Percentiles rank a stretch among this genome's conserved stretches.
Conservation (phyloP, 2,329 filamentous ascomycete species). For the Apiospora malaysiana region DNA sequence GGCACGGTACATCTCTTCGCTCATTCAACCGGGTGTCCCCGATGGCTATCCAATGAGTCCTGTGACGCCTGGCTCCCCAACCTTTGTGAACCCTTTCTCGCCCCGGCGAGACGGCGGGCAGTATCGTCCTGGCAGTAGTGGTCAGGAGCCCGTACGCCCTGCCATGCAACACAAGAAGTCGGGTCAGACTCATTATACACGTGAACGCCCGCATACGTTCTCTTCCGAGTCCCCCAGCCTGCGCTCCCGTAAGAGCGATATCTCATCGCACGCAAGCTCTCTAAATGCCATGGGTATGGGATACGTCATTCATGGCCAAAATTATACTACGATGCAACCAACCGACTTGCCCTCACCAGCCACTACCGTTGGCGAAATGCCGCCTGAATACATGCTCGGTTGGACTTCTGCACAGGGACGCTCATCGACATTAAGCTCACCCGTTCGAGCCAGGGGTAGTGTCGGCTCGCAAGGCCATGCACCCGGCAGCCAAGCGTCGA, state of each 20-base stretch:
- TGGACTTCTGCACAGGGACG: slow-evolving; percentile 66
- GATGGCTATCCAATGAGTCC: slow-evolving; percentile 53
- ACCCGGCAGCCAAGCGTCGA: slow-evolving; percentile 46
- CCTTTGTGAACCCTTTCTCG: slow-evolving; percentile 60
- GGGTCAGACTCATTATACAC: slow-evolving; percentile 51
- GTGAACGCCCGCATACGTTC: slow-evolving; percentile 57
- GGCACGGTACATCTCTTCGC: slow-evolving; percentile 57
- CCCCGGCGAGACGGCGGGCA: slow-evolving; percentile 49
- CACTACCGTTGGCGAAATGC: slow-evolving; percentile 57
- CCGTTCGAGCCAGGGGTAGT: slow-evolving; percentile 59
- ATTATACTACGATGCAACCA: slow-evolving; percentile 58
- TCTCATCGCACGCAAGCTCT: slow-evolving; percentile 59
- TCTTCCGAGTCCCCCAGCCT: slow-evolving; percentile 65
- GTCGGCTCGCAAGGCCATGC: slow-evolving; percentile 55
- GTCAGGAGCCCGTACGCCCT: slow-evolving; percentile 39
- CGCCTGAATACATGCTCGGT: slow-evolving; percentile 63
- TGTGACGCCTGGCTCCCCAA: slow-evolving; percentile 59
- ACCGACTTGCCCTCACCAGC: slow-evolving; percentile 63
- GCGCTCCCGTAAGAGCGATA: slow-evolving; percentile 66
- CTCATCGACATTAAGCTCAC: slow-evolving; percentile 63
- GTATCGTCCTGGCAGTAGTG: slow-evolving; percentile 52
- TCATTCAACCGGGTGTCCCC: slow-evolving; percentile 47
- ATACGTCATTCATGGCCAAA: slow-evolving; percentile 48
- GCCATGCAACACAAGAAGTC: slow-evolving; percentile 55
- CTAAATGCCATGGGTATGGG: slow-evolving; percentile 49